Evolutionary conservation across 495 filamentous ascomycete genomes (phyloP), one percentile per base, ranked within the genome.

Genomic region (Neurospora pannonica): DNA sequence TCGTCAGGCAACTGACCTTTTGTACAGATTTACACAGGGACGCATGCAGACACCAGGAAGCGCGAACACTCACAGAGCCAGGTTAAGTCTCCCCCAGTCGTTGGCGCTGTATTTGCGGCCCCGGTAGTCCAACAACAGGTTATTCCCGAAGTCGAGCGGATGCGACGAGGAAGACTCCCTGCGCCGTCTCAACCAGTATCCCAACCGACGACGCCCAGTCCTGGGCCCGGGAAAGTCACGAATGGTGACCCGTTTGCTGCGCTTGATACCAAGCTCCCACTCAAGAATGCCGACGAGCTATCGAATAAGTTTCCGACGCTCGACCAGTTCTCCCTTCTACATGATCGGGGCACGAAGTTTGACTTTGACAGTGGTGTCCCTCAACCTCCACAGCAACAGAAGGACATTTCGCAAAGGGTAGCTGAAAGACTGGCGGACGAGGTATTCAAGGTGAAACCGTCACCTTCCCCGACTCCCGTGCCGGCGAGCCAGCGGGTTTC

Each of bases 141-240:
- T 9, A 90, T 98, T 74, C 97, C 97, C 7, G 95, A 98, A 74
- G 94, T 99, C 75, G 91, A 91, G 73, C 96, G 96, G 8, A 98
- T 98, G 96, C 87, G 97, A 62, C 89, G 96, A 80, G 96, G 96
- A 9, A 89, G 96, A 72, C 92, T 94, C 9, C 87, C 90, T 6
- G 90, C 88, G 40, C 78, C 81, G 17, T 79, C 79, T 39, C 85
- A 83, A 36, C 77, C 83, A 24, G 78, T 75, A 10, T 79, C 79
- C 1, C 83, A 82, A 70, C 77, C 76, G 42, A 79, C 85, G n/a
- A 91, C 90, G 76, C 89, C 91, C 19, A 93, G 89, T 74, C 89
- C 91, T 24, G 94, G 94, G n/a, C 92, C 92, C 1, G 87, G 88
- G 73, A 89, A 91, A 72, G 87, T 88, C 54, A 88, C 90, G 15